Percentiles rank a stretch among this genome's conserved stretches.
These are phyloP conservation scores for Chalciporus sp. DNA, from an alignment of 1,284 basidiomycete genomes.

Conservation along the genomic window DNA sequence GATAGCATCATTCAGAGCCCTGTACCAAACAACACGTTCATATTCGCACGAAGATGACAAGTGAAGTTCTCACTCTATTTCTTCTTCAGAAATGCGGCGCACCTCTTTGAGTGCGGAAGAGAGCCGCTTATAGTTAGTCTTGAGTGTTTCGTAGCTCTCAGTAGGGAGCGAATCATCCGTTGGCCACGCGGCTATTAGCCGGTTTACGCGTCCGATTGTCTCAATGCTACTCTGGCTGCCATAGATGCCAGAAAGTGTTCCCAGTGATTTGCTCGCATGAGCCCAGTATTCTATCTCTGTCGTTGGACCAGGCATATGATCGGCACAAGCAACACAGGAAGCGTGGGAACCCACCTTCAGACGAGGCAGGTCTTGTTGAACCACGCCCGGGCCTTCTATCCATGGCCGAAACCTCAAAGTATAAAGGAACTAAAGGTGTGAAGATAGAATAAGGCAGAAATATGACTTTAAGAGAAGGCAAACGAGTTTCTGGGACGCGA, in stretches of 20 bases:
- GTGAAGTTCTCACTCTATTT: conserved; percentile 54
- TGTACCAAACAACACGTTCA: conserved; percentile 35
- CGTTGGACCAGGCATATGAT: conserved; percentile 8
- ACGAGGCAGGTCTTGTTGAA: conserved; percentile 36
- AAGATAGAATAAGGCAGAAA: conserved; percentile 2
- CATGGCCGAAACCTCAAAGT: conserved; percentile 18
- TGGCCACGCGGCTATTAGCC: conserved; percentile 70
- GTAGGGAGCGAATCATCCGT: conserved; percentile 65
- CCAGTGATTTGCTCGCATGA: conserved; percentile 59
- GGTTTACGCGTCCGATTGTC: conserved; percentile 69
- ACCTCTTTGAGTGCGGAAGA: conserved; percentile 62
- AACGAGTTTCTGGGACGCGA: background rate
- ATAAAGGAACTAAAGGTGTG: conserved; percentile 5
- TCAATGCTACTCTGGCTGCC: conserved; percentile 52
- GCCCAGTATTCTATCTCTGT: conserved; percentile 74
- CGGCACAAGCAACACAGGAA: conserved; percentile 3
- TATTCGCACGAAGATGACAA: conserved; percentile 6
- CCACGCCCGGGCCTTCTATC: conserved; percentile 36
- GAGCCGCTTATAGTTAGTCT: conserved; percentile 63
- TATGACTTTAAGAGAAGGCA: conserved; percentile 9
- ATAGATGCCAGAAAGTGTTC: conserved; percentile 55
- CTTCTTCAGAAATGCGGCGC: conserved; percentile 57
- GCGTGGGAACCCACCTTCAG: conserved; percentile 38
- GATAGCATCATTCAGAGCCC: conserved; percentile 69
- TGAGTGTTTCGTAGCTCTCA: conserved; percentile 67